Conservation (phyloP, 495 filamentous ascomycete genomes). For the Beverwykella pulmonaria region DNA sequence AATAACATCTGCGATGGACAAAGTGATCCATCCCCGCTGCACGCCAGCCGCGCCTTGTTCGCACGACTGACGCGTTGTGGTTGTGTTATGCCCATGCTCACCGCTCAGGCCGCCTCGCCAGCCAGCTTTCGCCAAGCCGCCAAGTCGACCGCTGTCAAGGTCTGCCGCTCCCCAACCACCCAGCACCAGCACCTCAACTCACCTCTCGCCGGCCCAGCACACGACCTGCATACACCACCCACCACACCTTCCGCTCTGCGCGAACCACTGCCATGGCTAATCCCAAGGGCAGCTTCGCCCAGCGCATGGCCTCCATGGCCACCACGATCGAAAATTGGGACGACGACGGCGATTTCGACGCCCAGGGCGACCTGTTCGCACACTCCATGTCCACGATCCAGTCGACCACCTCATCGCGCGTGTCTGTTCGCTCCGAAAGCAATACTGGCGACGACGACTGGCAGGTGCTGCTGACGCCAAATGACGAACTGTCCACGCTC, state of each 20-base stretch:
- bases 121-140: conserved; percentile 3
- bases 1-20: neutral
- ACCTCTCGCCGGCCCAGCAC: neutral
- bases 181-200: neutral
- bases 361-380: conserved; percentile 68
- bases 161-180: conserved; percentile 1
- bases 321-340: conserved; percentile 74
- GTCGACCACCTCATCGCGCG: conserved; percentile 77
- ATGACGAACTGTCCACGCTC: conserved; percentile 75
- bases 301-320: conserved; percentile 34
- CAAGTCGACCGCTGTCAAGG: neutral
- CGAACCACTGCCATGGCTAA: conserved; percentile 33
- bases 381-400: conserved; percentile 66
- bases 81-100: neutral
- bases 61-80: conserved; percentile 18
- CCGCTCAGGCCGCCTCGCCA: neutral
- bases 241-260: conserved; percentile 13
- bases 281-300: conserved; percentile 37
- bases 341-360: conserved; percentile 77
- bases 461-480: conserved; percentile 74
- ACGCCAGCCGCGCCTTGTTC: neutral
- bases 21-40: neutral
- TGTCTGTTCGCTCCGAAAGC: conserved; percentile 77
- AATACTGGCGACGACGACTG: conserved; percentile 76
- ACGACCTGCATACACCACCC: conserved; percentile 3